Evolutionary conservation across 768 basidiomycete genomes (phyloP).

Genomic region (Lactarius vividus): DNA sequence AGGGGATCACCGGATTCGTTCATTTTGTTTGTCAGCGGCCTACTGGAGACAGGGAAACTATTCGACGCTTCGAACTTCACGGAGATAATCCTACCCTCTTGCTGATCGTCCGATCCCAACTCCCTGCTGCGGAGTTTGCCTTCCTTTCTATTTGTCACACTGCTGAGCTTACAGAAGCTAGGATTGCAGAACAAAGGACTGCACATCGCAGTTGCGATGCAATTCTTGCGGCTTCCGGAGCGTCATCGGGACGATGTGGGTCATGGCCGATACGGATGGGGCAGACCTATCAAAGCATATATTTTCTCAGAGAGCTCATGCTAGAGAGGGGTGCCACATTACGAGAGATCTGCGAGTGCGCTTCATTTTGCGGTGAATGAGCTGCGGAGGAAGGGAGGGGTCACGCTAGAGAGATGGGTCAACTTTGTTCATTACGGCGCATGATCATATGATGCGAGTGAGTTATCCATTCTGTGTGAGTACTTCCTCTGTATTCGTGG

Average conservation of each 20-base stretch:
- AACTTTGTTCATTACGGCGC: too few relatives aligned
- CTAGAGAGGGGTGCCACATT: neutral
- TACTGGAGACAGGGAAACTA: constrained; percentile 1
- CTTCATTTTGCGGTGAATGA: neutral
- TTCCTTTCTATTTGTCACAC: constrained; percentile 1
- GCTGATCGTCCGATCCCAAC: neutral
- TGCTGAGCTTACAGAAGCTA: neutral
- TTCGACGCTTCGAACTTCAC: neutral
- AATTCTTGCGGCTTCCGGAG: neutral
- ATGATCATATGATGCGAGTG: neutral
- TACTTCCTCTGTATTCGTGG: too few relatives aligned
- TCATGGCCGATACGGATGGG: neutral
- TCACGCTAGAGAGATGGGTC: neutral
- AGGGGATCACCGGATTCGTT: neutral
- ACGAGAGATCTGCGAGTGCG: neutral
- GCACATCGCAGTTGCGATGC: neutral
- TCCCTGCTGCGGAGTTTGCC: neutral
- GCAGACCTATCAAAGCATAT: neutral
- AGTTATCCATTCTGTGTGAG: neutral
- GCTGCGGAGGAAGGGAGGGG: neutral
- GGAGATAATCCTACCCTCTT: neutral
- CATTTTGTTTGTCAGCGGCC: constrained; percentile 5
- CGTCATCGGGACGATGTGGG: neutral
- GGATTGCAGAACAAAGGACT: neutral
- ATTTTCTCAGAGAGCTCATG: neutral